Base-by-base conservation (phyloP, 441 rosid genomes). In the Populus trichocarpa region DNA sequence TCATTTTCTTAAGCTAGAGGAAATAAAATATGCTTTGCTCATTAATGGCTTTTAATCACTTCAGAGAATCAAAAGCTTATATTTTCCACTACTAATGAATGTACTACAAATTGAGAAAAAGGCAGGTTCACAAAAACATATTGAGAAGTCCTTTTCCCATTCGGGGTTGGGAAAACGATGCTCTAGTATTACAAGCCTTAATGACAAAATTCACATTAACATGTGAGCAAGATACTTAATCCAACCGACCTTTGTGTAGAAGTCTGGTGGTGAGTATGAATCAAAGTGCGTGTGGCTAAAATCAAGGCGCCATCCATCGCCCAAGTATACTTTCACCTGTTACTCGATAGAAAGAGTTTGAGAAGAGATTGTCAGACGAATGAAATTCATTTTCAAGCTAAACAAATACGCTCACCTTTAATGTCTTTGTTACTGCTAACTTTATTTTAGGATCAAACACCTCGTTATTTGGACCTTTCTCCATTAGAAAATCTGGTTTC, bases 281-380 rank as follows among this genome's bases (percentile, higher is more conserved):
- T 95, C 97, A 9, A 95, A 95, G 82, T 95, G 91, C 2, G 94
- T 95, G 75, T 89, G 96, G 13, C 79, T 87, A 71, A 95, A 95
- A 75, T 95, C 98, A 20, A 81, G 75, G 78, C 87, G 84, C 97
- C 98, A 95, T 77, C 97, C 97, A 84, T 95, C 97, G 26, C 97
- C 98, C 90, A 93, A 84, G 75, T 86, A 93, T 74, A 95, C 81
- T 78, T 87, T 92, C 42, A 95, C 95, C 98, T 93, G 79, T 69
- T 50, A 38, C 75, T 72, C 20, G 13, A 53, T 16, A 40, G 18
- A 13, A 46, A 25, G 40, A 50, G 70, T 18, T 20, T 61, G 3
- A 50, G 64, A 76, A 74, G 30, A 71, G 22, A 13, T 40, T 18
- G 63, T 23, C 73, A 26, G 42, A 65, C 18, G 70, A 42, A 77